Percentiles rank a stretch among this genome's conserved stretches.
These are phyloP conservation scores for Gastrolobium villosum DNA, from an alignment of 306 rosid species.

Conservation along the genomic window DNA sequence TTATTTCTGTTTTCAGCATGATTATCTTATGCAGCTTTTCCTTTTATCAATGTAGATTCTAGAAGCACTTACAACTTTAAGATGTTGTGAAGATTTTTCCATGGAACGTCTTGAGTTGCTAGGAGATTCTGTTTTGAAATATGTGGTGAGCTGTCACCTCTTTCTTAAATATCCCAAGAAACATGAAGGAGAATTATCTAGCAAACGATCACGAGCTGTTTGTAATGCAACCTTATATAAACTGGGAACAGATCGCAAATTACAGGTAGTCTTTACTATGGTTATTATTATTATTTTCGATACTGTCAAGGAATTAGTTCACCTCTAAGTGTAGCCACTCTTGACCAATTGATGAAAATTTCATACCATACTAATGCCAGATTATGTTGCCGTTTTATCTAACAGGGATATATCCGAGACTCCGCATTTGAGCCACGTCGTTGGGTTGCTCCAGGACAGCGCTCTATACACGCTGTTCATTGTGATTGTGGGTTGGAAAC, in stretches of 20 bases:
- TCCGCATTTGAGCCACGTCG: conserved; percentile 95
- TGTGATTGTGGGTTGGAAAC: conserved; percentile 90
- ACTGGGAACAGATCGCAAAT: conserved; percentile 65
- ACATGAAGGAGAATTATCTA: conserved; percentile 82
- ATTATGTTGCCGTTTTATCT: conserved; percentile 44
- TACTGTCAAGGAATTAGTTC: conserved; percentile 32
- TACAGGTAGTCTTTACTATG: conserved; percentile 67
- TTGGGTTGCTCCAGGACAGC: conserved; percentile 96
- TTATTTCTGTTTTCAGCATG: conserved; percentile 24
- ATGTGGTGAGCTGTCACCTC: conserved; percentile 81
- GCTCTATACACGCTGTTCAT: conserved; percentile 58
- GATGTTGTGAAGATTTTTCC: conserved; percentile 80
- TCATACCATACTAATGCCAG: neutral
- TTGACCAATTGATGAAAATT: conserved; percentile 4
- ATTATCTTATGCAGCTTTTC: conserved; percentile 33
- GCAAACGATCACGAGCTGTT: conserved; percentile 60
- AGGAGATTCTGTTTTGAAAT: conserved; percentile 94
- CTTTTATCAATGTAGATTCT: conserved; percentile 65
- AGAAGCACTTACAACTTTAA: conserved; percentile 88
- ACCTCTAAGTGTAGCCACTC: neutral
- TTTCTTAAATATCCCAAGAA: conserved; percentile 79
- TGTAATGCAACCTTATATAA: conserved; percentile 82
- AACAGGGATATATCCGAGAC: conserved; percentile 83
- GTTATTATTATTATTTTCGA: conserved; percentile 11
- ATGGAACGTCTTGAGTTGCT: conserved; percentile 98